Conservation (phyloP, 805 yeast species). For the Ogataea minuta region DNA sequence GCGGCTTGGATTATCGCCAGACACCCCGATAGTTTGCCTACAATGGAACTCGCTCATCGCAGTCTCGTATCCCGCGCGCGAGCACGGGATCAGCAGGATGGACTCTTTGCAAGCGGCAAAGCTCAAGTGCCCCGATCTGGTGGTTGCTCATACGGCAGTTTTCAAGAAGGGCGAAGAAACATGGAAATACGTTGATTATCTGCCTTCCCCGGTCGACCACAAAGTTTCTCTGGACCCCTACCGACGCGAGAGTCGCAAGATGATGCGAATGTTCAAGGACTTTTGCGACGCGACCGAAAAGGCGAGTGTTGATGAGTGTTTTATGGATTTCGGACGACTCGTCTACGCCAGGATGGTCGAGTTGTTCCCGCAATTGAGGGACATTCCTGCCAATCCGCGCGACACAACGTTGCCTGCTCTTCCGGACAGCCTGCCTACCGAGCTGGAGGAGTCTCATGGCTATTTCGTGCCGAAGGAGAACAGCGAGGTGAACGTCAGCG, state of each 20-base stretch:
- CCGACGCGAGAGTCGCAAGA: slow-evolving; percentile 79
- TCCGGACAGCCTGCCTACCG: slow-evolving; percentile 36
- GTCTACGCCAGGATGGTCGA: slow-evolving; percentile 45
- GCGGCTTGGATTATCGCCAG: slow-evolving; percentile 57
- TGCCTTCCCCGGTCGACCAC: slow-evolving; percentile 60
- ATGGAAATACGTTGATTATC: slow-evolving; percentile 70
- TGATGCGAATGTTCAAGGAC: slow-evolving; percentile 60
- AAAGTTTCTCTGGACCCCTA: slow-evolving; percentile 92
- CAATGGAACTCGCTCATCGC: slow-evolving; percentile 94
- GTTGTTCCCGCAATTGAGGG: slow-evolving; percentile 46
- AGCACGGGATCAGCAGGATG: slow-evolving; percentile 77
- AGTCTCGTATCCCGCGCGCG: slow-evolving; percentile 85
- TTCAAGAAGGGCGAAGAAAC: slow-evolving; percentile 80
- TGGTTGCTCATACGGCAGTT: slow-evolving; percentile 90
- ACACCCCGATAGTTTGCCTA: slow-evolving; percentile 88
- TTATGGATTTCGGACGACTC: slow-evolving; percentile 74
- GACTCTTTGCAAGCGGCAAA: slow-evolving; percentile 67
- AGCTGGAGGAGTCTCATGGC: slow-evolving; percentile 32
- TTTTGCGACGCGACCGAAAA: slow-evolving; percentile 76
- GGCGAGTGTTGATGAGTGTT: slow-evolving; percentile 95
- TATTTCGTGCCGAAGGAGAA: slow-evolving; percentile 24
- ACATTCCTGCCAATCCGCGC: slow-evolving; percentile 10
- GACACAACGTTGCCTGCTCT: slow-evolving; percentile 42
- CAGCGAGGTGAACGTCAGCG: slow-evolving; percentile 31
- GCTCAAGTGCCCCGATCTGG: slow-evolving; percentile 70